Conservation (phyloP, 2,329 filamentous ascomycete genomes). For the Fusarium oligoseptatum region DNA sequence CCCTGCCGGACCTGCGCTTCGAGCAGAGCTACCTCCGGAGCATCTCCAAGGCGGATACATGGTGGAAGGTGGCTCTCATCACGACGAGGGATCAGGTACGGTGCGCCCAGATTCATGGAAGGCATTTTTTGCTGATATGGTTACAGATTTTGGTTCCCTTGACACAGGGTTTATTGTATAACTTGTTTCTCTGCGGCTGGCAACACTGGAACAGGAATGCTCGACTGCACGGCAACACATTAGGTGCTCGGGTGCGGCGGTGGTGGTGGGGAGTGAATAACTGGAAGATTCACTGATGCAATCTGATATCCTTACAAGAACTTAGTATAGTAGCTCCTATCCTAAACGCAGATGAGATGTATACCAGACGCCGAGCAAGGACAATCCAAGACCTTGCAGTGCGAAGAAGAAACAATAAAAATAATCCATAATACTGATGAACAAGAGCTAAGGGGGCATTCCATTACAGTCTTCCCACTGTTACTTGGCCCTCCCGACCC, state of each 20-base stretch:
- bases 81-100: constrained; percentile 89
- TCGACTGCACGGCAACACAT: constrained; percentile 79
- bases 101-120: neutral
- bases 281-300: constrained; percentile 73
- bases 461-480: no score
- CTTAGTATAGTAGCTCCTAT: neutral
- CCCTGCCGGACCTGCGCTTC: constrained; percentile 91
- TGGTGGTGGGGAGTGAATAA: constrained; percentile 98
- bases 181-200: constrained; percentile 87
- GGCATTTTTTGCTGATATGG: neutral
- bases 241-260: constrained; percentile 82
- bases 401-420: neutral
- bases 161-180: constrained; percentile 90
- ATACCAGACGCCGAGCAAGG: neutral
- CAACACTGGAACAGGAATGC: constrained; percentile 87
- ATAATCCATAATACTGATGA: neutral
- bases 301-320: constrained; percentile 22
- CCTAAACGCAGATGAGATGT: neutral
- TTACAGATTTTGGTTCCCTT: constrained; percentile 84
- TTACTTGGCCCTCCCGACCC: neutral
- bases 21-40: constrained; percentile 98
- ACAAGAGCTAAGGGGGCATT: neutral
- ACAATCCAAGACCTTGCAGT: neutral
- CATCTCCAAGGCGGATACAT: constrained; percentile 82
- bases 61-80: constrained; percentile 84